Conservation (phyloP, 2,329 filamentous ascomycete species). For the Penicillium psychrosexuale region DNA sequence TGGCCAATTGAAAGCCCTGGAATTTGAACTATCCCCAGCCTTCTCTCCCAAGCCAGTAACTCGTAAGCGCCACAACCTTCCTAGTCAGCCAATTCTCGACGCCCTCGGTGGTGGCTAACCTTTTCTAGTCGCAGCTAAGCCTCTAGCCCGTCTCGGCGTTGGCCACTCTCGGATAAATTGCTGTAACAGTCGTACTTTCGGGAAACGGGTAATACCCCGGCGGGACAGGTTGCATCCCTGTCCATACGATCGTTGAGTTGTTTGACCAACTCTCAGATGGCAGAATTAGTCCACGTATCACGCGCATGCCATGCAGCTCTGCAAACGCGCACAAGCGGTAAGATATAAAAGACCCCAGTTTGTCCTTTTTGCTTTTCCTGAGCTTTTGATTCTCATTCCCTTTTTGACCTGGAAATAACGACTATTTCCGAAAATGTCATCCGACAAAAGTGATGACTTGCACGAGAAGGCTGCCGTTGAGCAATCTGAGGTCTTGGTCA, state of each 20-base stretch:
- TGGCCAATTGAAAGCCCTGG: neutral
- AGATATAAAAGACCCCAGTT: neutral
- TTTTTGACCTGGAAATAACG: neutral
- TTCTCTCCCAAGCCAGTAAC: neutral
- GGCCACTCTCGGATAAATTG: neutral
- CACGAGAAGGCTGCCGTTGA: constrained; percentile 24
- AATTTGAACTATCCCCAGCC: neutral
- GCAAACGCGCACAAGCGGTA: neutral
- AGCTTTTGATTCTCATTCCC: neutral
- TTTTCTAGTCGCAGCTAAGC: neutral
- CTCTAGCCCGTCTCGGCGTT: neutral
- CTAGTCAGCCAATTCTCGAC: neutral
- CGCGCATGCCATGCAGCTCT: neutral
- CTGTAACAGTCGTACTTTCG: neutral
- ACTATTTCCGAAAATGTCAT: neutral
- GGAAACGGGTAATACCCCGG: constrained; percentile 1
- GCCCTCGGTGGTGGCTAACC: neutral
- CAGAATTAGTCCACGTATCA: constrained; percentile 8
- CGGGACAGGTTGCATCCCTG: neutral
- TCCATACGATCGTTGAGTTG: neutral
- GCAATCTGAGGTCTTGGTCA: constrained; percentile 36
- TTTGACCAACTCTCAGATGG: neutral
- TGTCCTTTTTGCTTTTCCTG: neutral
- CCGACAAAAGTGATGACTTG: neutral
- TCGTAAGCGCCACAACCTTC: neutral